Evolutionary conservation across 352 stramenopile genomes (phyloP).

Genomic region (Globisporangium barbulae): DNA sequence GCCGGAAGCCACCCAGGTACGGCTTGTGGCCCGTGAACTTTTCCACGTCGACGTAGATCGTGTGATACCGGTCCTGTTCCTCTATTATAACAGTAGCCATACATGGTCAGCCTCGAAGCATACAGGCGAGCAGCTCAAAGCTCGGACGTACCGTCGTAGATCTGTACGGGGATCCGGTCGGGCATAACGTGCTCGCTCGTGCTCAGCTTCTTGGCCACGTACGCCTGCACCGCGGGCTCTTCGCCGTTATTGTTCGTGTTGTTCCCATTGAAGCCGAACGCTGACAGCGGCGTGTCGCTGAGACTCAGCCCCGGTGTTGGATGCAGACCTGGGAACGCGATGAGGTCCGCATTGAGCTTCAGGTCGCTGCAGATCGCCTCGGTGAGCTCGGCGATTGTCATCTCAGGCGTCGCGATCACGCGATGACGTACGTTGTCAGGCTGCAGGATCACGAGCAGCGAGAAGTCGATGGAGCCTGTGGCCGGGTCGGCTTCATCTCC

Average conservation of each 20-base stretch:
- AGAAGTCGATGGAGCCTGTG: slow-evolving; percentile 31
- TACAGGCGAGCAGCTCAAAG: neutral
- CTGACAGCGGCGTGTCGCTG: slow-evolving; percentile 33
- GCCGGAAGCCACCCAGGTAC: slow-evolving; percentile 87
- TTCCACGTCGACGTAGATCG: slow-evolving; percentile 66
- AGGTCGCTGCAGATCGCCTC: slow-evolving; percentile 59
- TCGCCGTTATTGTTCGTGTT: slow-evolving; percentile 11
- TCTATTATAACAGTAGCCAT: slow-evolving; percentile 20
- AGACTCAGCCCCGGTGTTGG: slow-evolving; percentile 29
- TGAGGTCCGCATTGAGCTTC: slow-evolving; percentile 46
- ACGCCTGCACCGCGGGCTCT: slow-evolving; percentile 47
- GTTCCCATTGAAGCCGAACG: slow-evolving; percentile 29
- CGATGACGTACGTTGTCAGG: slow-evolving; percentile 73
- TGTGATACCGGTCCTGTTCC: slow-evolving; percentile 39
- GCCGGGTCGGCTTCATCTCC: slow-evolving; percentile 3
- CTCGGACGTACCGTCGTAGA: slow-evolving; percentile 43
- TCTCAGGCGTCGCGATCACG: slow-evolving; percentile 48
- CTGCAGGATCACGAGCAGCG: slow-evolving; percentile 65
- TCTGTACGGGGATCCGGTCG: slow-evolving; percentile 72
- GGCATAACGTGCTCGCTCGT: slow-evolving; percentile 83
- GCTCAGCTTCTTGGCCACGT: slow-evolving; percentile 34
- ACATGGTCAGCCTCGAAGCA: neutral
- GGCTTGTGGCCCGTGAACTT: slow-evolving; percentile 78
- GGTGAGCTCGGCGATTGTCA: slow-evolving; percentile 48
- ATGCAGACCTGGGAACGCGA: slow-evolving; percentile 59